Evolutionary conservation across 768 basidiomycete species (phyloP), one percentile per base, ranked within the genome.

Genomic region (Psilocybe sp.): DNA sequence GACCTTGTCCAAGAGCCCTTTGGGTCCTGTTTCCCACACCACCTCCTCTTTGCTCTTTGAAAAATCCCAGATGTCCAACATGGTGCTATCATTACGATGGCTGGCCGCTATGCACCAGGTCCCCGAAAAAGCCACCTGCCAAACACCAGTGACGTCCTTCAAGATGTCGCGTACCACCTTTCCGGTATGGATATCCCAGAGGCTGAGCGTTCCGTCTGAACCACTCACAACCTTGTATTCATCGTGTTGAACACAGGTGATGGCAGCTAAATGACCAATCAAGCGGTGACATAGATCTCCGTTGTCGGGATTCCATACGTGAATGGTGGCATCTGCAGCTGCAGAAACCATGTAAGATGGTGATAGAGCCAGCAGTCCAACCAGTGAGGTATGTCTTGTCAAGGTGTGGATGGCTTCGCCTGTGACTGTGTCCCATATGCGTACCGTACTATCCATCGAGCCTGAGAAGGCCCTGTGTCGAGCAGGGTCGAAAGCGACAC

Each of bases 181-280:
- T 13, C 16, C 40, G 23, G 16, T 20, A 41, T 36, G 32, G 5
- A 36, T 35, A n/a, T 47, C 44, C 8, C 41, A 23, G 20, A 47
- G 34, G 14, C 41, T 28, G 1, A 48, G 14, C 10, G 9, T 28
- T 19, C 31, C 15, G 2, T 8, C 16, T 10, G 47, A 38, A 31
- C 40, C 93, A 58, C 84, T 87, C 15, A 96, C 74, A 40, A 95
- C 87, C 64, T 93, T 93, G 72, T 86, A 87, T 64, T 94, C 92
- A 65, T 95, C 92, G 53, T 92, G 89, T 65, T 92, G 89, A 73
- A 95, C 93, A 68, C 92, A 95, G 11, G 91, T 95, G 57, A 95
- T 95, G 18, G 92, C 90, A 20, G 90, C 91, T 2, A 84, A 84
- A 64, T 93, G 90, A 1, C 85, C 89, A 3, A 82, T 80, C 31